A percentile compares a stretch with the other conserved stretches of the same genome.
Conservation (phyloP, 768 basidiomycete species). For the Paxillus involutus region DNA sequence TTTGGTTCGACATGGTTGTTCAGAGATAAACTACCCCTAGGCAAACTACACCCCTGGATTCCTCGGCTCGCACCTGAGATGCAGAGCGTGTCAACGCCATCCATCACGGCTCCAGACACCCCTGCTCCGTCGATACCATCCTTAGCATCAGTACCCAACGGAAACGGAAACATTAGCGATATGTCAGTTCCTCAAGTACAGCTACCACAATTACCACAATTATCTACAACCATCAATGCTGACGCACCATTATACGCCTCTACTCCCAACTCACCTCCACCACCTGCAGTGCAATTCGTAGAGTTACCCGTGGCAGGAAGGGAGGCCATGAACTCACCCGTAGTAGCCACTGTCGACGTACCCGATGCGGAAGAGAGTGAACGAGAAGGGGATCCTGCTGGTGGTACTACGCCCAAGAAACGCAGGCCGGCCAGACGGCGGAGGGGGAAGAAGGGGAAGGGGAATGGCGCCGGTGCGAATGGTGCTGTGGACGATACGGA, state of each 20-base stretch:
- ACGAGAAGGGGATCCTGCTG: conserved; percentile 44
- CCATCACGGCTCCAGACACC: conserved; percentile 1
- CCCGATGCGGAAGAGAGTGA: conserved; percentile 60
- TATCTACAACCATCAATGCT: background rate
- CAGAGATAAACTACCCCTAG: conserved; percentile 16
- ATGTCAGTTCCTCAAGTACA: background rate
- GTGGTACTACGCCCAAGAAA: conserved; percentile 44
- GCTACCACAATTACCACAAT: background rate
- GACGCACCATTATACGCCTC: background rate
- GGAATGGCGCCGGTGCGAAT: conserved; percentile 21
- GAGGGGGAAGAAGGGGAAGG: conserved; percentile 55
- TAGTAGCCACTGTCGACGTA: conserved; percentile 18
- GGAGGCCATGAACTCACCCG: conserved; percentile 8
- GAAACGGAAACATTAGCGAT: background rate
- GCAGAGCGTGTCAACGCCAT: background rate
- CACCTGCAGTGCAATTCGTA: conserved; percentile 1
- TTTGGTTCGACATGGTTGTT: conserved; percentile 26
- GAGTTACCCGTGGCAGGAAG: conserved; percentile 6
- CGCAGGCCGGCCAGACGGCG: conserved; percentile 38
- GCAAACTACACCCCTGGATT: conserved; percentile 11
- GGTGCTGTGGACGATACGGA: conserved; percentile 21
- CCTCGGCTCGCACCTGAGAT: background rate
- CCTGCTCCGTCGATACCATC: background rate
- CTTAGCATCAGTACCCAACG: background rate
- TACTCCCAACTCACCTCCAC: background rate